phyloP scores from a whole-genome alignment of 176 grass and related monocot species.

The Stipa capillata region DNA sequence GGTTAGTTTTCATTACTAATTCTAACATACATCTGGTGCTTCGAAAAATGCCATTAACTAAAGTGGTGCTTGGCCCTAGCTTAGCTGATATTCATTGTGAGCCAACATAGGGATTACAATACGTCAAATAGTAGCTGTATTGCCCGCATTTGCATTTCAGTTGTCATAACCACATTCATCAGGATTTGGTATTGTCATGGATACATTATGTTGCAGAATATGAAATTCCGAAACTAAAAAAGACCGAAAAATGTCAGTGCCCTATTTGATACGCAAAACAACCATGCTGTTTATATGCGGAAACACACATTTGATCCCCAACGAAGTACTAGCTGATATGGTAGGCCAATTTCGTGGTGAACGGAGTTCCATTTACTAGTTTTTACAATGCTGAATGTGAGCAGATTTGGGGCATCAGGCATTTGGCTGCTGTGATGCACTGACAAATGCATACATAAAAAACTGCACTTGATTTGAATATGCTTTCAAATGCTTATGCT shows the following conservation, averaged over 20 bases:
- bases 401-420: too few relatives aligned
- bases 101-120: not conserved
- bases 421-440: not conserved
- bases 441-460: not conserved
- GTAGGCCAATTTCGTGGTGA: not conserved
- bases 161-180: not conserved
- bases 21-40: not conserved
- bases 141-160: slow-evolving; percentile 3
- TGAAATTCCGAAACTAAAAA: not conserved
- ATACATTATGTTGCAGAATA: not conserved
- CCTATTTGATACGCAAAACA: not conserved
- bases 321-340: not conserved
- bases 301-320: not conserved
- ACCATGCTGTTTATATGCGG: too few relatives aligned
- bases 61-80: not conserved
- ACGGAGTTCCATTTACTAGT: not conserved
- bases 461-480: not conserved
- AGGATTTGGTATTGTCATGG: not conserved
- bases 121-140: not conserved
- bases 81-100: not conserved
- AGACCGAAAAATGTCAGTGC: not conserved
- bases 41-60: not conserved
- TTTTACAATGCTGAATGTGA: not conserved
- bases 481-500: not conserved
- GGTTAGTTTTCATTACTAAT: slow-evolving; percentile 51